Evolutionary conservation across 73 alveolate species (phyloP).

Genomic region (Tetrahymena borealis): DNA sequence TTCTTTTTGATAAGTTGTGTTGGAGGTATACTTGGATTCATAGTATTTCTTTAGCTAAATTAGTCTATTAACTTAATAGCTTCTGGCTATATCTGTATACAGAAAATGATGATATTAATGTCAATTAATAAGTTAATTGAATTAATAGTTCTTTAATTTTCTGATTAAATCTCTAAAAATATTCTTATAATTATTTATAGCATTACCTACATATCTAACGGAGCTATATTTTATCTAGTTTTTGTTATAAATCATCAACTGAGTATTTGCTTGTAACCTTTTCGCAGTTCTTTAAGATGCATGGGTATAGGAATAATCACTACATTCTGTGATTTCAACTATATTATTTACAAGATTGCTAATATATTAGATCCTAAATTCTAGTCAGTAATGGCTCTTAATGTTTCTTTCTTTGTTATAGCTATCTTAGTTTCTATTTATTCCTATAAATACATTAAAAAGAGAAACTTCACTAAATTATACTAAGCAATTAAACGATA

Average conservation of each 20-base stretch:
- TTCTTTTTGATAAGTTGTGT: not conserved
- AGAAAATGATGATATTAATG: not conserved
- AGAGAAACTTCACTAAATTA: not conserved
- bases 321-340: not conserved
- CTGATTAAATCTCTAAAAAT: not conserved
- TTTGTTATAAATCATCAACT: not conserved
- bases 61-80: not conserved
- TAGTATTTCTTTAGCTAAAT: not conserved
- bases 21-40: not conserved
- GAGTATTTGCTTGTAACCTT: not conserved
- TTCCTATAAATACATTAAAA: not conserved
- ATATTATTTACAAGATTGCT: not conserved
- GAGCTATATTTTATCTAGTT: not conserved
- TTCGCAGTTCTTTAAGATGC: not conserved
- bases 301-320: not conserved
- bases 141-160: not conserved
- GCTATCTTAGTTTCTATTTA: not conserved
- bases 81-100: not conserved
- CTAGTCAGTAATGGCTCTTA: not conserved
- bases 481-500: not conserved
- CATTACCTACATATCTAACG: not conserved
- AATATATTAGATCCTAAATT: not conserved
- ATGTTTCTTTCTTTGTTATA: not conserved
- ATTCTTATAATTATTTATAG: not conserved
- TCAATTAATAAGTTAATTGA: not conserved